Conservation (phyloP, 164 flowering plant species). For the Nelumbo lutea region DNA sequence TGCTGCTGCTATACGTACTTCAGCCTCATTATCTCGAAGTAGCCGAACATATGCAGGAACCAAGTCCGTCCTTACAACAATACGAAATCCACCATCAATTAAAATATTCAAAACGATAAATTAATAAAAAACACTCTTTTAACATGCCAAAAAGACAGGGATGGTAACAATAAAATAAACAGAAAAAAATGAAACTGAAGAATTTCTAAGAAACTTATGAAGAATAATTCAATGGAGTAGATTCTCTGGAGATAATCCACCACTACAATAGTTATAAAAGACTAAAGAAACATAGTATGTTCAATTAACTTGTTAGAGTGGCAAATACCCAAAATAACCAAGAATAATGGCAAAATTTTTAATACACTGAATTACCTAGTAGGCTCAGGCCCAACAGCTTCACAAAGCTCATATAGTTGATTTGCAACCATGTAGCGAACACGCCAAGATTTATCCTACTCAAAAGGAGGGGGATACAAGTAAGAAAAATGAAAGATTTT, state of each 20-base stretch:
- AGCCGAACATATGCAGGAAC: conserved; percentile 94
- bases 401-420: conserved; percentile 92
- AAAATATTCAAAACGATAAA: neutral
- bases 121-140: neutral
- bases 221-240: neutral
- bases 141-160: neutral
- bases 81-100: conserved; percentile 2
- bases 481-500: conserved; percentile 5
- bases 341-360: neutral
- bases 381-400: conserved; percentile 97
- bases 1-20: conserved; percentile 97
- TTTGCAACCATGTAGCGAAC: conserved; percentile 99
- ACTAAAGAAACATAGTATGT: neutral
- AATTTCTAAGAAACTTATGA: neutral
- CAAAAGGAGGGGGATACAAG: neutral
- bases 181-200: neutral
- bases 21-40: conserved; percentile 98
- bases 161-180: neutral
- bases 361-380: conserved; percentile 48
- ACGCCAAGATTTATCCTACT: conserved; percentile 98
- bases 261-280: neutral
- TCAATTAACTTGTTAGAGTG: too few species aligned
- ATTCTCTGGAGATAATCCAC: neutral
- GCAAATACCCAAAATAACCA: neutral
- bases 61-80: conserved; percentile 66